These are phyloP conservation scores for Venturiaceae sp. DNA, from an alignment of 2,329 filamentous ascomycete genomes.

Conservation along the genomic window DNA sequence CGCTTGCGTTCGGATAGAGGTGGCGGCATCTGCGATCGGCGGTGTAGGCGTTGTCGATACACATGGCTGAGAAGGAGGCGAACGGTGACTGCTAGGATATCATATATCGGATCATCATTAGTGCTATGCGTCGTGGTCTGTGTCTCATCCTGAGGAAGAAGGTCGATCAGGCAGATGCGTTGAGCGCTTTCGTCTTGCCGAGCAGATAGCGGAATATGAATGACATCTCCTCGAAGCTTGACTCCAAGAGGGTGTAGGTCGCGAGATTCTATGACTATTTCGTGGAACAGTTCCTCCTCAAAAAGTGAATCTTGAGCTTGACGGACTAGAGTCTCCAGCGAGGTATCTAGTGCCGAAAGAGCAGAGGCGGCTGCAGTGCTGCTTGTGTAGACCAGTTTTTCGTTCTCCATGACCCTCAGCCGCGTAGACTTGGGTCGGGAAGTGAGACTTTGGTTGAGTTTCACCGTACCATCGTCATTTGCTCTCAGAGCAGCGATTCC, in stretches of 20 bases:
- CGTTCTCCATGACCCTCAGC: conserved; percentile 53
- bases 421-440: conserved; percentile 51
- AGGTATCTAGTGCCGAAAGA: conserved; percentile 38
- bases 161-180: conserved; percentile 55
- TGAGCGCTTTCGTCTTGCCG: conserved; percentile 16
- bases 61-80: conserved; percentile 64
- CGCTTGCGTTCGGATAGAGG: conserved; percentile 43
- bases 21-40: conserved; percentile 54
- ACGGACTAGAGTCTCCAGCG: conserved; percentile 59
- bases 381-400: conserved; percentile 47
- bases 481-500: conserved; percentile 76
- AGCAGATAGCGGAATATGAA: conserved; percentile 39
- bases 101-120: conserved; percentile 23
- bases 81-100: conserved; percentile 59
- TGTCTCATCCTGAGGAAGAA: conserved; percentile 50
- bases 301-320: conserved; percentile 72
- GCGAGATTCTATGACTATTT: conserved; percentile 74
- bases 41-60: conserved; percentile 64
- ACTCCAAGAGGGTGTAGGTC: conserved; percentile 37
- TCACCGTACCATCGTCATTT: conserved; percentile 62
- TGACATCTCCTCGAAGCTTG: conserved; percentile 11
- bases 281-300: conserved; percentile 81
- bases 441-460: conserved; percentile 58
- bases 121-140: conserved; percentile 11
- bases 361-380: conserved; percentile 19